Conservation (phyloP, 305 asterid species). For the Solanum hybrid region DNA sequence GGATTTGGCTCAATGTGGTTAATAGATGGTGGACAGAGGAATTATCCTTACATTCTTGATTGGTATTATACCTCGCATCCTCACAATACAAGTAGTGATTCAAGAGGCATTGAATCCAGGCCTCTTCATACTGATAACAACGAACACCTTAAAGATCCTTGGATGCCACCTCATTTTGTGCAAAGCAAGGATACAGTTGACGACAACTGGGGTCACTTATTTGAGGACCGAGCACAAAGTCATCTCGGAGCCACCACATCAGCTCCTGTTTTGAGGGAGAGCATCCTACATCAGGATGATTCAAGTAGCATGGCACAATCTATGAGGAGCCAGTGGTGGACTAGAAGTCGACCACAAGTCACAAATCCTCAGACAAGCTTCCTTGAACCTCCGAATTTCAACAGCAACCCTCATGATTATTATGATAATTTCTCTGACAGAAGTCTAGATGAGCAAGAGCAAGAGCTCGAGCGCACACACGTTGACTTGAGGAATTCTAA, state of each 20-base stretch:
- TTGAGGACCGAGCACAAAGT: conserved; percentile 33
- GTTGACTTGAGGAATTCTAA: conserved; percentile 35
- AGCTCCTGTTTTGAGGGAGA: conserved; percentile 61
- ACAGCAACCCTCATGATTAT: conserved; percentile 11
- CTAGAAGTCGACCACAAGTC: conserved; percentile 25
- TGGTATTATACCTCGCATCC: conserved; percentile 69
- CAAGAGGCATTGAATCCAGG: conserved; percentile 20
- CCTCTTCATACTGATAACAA: conserved; percentile 12
- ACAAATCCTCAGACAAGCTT: conserved; percentile 52
- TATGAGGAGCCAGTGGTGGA: conserved; percentile 69
- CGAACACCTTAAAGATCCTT: conserved; percentile 25
- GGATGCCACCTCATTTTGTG: conserved; percentile 31
- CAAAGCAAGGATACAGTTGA: conserved; percentile 18
- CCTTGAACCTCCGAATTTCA: conserved; percentile 62
- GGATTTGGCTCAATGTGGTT: conserved; percentile 56
- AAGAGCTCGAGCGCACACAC: conserved; percentile 9
- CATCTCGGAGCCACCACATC: conserved; percentile 65
- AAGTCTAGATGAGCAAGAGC: conserved; percentile 34
- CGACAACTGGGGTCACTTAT: conserved; percentile 42
- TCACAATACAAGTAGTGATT: conserved; percentile 27
- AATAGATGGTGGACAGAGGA: conserved; percentile 49
- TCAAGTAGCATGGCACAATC: conserved; percentile 16
- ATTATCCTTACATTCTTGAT: conserved; percentile 74
- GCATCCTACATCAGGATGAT: conserved; percentile 44
- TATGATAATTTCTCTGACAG: conserved; percentile 37